These are phyloP conservation scores for Buxus sempervirens DNA, from an alignment of 164 flowering plant genomes.

Conservation along the genomic window DNA sequence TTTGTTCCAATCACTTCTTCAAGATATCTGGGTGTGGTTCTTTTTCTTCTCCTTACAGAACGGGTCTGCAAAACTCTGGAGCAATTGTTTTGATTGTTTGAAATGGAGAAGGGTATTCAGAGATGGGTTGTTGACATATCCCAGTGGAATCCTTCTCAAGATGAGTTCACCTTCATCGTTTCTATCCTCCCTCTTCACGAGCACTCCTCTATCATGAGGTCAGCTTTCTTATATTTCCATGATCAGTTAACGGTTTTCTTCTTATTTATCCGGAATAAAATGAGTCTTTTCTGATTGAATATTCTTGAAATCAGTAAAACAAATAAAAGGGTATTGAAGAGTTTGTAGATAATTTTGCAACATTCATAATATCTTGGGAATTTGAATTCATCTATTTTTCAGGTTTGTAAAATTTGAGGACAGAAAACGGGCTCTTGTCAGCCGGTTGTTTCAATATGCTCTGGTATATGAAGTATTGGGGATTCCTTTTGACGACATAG, in stretches of 20 bases:
- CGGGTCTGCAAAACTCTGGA: background rate
- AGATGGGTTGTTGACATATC: slow-evolving; percentile 74
- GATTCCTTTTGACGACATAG: slow-evolving; percentile 51
- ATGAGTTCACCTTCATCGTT: slow-evolving; percentile 42
- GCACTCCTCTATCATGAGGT: slow-evolving; percentile 65
- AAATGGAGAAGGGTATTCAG: slow-evolving; percentile 48
- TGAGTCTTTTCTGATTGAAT: background rate
- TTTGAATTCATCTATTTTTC: background rate
- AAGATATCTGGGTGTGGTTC: background rate
- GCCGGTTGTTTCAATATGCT: slow-evolving; percentile 79
- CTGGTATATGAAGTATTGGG: slow-evolving; percentile 62
- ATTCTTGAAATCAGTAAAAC: too few species aligned
- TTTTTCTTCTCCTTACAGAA: too few species aligned
- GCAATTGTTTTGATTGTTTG: background rate
- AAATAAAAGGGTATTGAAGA: too few species aligned
- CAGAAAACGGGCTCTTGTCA: slow-evolving; percentile 69
- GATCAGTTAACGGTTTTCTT: background rate
- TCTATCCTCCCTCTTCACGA: slow-evolving; percentile 53
- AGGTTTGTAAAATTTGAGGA: slow-evolving; percentile 71
- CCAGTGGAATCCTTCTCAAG: slow-evolving; percentile 53
- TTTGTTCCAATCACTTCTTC: background rate
- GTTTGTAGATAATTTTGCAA: background rate
- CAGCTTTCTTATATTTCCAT: background rate
- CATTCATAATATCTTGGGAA: background rate
- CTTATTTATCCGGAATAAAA: background rate